Evolutionary conservation across 2,329 filamentous ascomycete genomes (phyloP), one percentile per base, ranked within the genome.

Genomic region (Endoconidiophora laricicola): DNA sequence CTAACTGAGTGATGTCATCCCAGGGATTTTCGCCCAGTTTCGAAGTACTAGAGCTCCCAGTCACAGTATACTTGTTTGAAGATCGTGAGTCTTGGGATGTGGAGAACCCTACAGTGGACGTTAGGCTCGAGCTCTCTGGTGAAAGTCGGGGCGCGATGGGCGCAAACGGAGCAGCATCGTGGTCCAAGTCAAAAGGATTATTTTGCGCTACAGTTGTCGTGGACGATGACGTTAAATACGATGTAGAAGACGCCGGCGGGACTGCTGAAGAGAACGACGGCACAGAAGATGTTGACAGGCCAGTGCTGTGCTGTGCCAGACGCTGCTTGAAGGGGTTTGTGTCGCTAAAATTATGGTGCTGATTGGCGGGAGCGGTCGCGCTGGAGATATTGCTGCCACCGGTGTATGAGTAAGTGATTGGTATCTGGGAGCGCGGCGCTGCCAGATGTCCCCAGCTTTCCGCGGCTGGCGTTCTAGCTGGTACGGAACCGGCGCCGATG

Each of bases 261-360:
- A 37, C 39, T 10, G 44, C 44, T 2, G 24, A 33, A 18, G 44
- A 6, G n/a, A 33, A 36, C 12, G 26, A 23, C 10, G 44, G 37
- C 7, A 20, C 44, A 3, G 43, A 41, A 10, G 44, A 33, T 10
- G 29, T 33, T 33, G 29, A 45, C 9, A 38, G 14, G 6, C 47
- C 40, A 14, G 47, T 49, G 24, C 37, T 18, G 37, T 49, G 47
- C 20, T 49, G 40, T 3, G 26, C 7, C 20, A 49, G 29, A n/a
- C 47, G 40, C n/a, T 29, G 38, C 18, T 42, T 41, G n/a, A 49
- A 49, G 2, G 47, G 47, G 22, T 49, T 49, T 23, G 47, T 49
- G n/a, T 44, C 47, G 44, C 44, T 38, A n/a, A 23, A 38, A 29
- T 22, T 46, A 29, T 16, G 33, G 44, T 7, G 33, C 18, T 46